A percentile compares a stretch with the other conserved stretches of the same genome.
Conservation (phyloP, 2,329 filamentous ascomycete species). For the Xylaria sp. region DNA sequence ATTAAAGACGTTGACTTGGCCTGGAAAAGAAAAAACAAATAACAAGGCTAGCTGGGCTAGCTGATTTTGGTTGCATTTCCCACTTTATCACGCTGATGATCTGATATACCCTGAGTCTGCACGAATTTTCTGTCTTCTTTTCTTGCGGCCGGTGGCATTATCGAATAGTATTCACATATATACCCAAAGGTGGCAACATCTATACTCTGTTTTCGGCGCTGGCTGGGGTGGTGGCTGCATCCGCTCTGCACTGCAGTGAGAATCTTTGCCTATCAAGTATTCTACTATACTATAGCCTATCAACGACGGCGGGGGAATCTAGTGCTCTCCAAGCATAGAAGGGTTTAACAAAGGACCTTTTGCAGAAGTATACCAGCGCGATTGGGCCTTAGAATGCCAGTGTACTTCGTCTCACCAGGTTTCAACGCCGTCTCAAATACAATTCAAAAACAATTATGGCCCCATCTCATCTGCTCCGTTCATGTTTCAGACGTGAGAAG, state of each 20-base stretch:
- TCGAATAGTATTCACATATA: conserved; percentile 16
- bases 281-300: conserved; percentile 4
- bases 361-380: not conserved
- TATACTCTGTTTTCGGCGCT: conserved; percentile 14
- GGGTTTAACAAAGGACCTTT: not conserved
- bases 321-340: not conserved
- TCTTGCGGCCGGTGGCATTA: not conserved
- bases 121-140: conserved; percentile 1
- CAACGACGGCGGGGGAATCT: not conserved
- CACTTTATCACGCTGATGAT: not conserved
- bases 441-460: too few relatives aligned
- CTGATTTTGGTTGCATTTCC: conserved; percentile 16
- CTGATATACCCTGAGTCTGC: conserved; percentile 1
- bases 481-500: not conserved
- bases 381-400: too few relatives aligned
- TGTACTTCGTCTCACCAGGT: not conserved
- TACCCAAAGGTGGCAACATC: conserved; percentile 28
- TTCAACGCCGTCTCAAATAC: not conserved
- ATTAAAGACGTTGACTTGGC: conserved; percentile 12
- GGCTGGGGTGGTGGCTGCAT: conserved; percentile 15
- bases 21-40: conserved; percentile 1
- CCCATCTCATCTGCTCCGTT: too few relatives aligned
- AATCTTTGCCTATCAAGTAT: conserved; percentile 9
- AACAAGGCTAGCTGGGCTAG: conserved; percentile 24
- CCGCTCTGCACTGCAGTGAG: not conserved